phyloP scores from a whole-genome alignment of 2,329 filamentous ascomycete genomes.

The Scleromitrula shiraiana region DNA sequence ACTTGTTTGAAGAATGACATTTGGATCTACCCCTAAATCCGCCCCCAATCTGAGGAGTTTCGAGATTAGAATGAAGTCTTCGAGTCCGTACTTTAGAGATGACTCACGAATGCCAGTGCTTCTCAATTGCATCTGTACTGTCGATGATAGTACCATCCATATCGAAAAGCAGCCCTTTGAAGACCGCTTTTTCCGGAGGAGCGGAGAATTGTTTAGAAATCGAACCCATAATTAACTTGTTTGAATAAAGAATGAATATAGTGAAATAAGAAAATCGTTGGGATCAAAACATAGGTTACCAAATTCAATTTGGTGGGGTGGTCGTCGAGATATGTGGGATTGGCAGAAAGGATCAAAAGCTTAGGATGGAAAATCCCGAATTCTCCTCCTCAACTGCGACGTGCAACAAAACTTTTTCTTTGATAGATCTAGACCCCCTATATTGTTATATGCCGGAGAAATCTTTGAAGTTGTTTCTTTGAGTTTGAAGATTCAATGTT shows the following conservation, averaged over 20 bases:
- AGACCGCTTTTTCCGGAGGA: slow-evolving; percentile 20
- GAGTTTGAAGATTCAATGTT: background rate
- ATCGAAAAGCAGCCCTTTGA: slow-evolving; percentile 42
- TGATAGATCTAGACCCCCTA: slow-evolving; percentile 7
- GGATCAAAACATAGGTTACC: slow-evolving; percentile 16
- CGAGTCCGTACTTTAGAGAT: background rate
- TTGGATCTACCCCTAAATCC: slow-evolving; percentile 78
- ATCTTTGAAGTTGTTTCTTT: background rate
- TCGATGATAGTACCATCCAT: slow-evolving; percentile 78
- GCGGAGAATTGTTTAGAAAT: slow-evolving; percentile 14
- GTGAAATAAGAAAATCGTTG: background rate
- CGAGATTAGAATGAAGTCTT: background rate
- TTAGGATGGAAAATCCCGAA: background rate
- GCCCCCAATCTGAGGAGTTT: slow-evolving; percentile 55
- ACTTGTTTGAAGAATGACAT: slow-evolving; percentile 78
- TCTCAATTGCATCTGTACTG: slow-evolving; percentile 66
- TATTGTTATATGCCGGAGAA: background rate
- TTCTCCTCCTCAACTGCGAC: slow-evolving; percentile 9
- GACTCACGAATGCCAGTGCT: slow-evolving; percentile 58
- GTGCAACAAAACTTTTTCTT: slow-evolving; percentile 11
- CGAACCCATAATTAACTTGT: slow-evolving; percentile 19
- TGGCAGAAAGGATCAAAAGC: slow-evolving; percentile 6
- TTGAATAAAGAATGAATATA: background rate
- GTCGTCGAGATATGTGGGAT: slow-evolving; percentile 19
- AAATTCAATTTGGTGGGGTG: slow-evolving; percentile 16